Evolutionary conservation across 495 filamentous ascomycete species (phyloP), one percentile per base, ranked within the genome.

Genomic region (Viridothelium virens): DNA sequence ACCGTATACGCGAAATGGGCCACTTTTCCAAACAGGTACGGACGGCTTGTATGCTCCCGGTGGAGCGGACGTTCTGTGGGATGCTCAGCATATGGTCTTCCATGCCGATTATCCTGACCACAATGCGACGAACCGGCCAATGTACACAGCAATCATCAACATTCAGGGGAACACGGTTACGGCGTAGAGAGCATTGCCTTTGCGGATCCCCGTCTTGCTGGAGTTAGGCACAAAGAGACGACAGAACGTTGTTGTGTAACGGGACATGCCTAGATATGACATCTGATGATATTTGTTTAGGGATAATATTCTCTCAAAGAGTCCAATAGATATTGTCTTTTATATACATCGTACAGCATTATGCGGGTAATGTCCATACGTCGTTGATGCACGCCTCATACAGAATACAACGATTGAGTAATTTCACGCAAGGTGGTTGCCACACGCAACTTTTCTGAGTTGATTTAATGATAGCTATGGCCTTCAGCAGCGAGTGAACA

Each of bases 11-110:
- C 56, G 69, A 31, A 44, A 68, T 25, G 61, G 62, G 7, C 68
- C 70, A 41, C 71, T 73, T 12, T 69, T 71, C 61, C 31, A 36
- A 16, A 71, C 66, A 11, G 71, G 69, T n/a, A 38, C n/a, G 11
- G 38, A 73, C 38, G 63, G 63, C 3, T 63, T 73, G 14, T 61
- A 41, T 4, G 59, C 47, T 7, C 71, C 71, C 0, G 71, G 71
- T 5, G 71, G 71, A 38, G 62, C 65, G 4, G 70, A 71, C 39
- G 53, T 71, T 18, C 38, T 48, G 39, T 16, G 41, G 36, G 71
- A 71, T 48, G 71, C 69, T 11, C 31, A 62, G 34, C 71, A 71
- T 62, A 59, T 73, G 63, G 37, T 73, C 16, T 73, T 73, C 50
- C 71, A 73, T 48, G 71, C 64, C 31, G 62, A 68, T 56, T 25